phyloP scores from a whole-genome alignment of 1,284 basidiomycete species.

The Ganoderma lingzhi region DNA sequence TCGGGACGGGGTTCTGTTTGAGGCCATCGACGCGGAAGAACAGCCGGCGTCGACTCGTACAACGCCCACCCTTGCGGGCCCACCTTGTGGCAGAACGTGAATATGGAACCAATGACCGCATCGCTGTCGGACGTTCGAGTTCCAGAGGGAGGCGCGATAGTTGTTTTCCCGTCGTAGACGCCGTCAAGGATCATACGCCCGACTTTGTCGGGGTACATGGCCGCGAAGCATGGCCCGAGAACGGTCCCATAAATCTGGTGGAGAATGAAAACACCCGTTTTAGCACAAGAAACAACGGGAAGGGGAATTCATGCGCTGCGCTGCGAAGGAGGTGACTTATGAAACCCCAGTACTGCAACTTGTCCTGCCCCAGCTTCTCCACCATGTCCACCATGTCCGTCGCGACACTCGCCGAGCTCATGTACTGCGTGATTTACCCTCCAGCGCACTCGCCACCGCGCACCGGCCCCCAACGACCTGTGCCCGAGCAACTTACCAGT shows the following conservation, averaged over 20 bases:
- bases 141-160: conserved; percentile 34
- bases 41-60: conserved; percentile 42
- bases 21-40: conserved; percentile 40
- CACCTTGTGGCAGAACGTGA: conserved; percentile 46
- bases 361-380: conserved; percentile 51
- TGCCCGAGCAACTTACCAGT: conserved; percentile 21
- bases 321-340: conserved; percentile 39
- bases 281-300: not conserved
- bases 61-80: conserved; percentile 49
- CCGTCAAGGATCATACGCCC: conserved; percentile 46
- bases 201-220: conserved; percentile 55
- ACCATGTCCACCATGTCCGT: conserved; percentile 60
- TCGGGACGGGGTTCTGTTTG: conserved; percentile 40
- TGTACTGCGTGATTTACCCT: conserved; percentile 45
- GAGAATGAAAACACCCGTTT: not conserved
- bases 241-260: conserved; percentile 51
- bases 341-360: conserved; percentile 63
- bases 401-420: conserved; percentile 54
- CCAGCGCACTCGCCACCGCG: conserved; percentile 19
- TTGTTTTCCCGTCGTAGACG: conserved; percentile 40
- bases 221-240: conserved; percentile 52
- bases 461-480: conserved; percentile 25
- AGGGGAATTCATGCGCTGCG: not conserved
- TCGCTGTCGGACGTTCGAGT: conserved; percentile 38
- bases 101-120: conserved; percentile 43